These are phyloP conservation scores for Aspergillus texensis DNA, from an alignment of 2,329 filamentous ascomycete species.

Conservation along the genomic window DNA sequence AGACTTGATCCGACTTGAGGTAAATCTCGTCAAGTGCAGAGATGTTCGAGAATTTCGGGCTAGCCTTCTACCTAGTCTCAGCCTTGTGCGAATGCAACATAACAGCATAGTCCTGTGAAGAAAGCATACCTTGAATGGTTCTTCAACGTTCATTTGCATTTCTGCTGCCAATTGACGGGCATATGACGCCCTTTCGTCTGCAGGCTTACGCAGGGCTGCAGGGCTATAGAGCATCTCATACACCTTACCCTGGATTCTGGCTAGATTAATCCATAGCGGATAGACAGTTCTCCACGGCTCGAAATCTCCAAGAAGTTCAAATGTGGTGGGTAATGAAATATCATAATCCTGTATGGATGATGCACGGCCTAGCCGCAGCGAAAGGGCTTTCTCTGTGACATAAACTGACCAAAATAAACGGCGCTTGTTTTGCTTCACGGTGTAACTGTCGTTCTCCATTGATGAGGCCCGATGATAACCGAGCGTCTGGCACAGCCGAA, in stretches of 20 bases:
- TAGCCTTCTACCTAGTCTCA: constrained; percentile 14
- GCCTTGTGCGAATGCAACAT: background rate
- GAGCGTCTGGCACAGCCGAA: constrained; percentile 63
- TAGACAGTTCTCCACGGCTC: constrained; percentile 52
- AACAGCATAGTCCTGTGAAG: background rate
- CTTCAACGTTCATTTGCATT: constrained; percentile 31
- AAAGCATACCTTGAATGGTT: constrained; percentile 32
- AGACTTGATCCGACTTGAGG: constrained; percentile 38
- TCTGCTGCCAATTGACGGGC: constrained; percentile 32
- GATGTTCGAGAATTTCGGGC: constrained; percentile 16
- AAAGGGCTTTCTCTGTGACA: constrained; percentile 60
- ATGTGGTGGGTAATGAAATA: constrained; percentile 51
- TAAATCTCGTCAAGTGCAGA: constrained; percentile 32
- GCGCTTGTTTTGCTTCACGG: constrained; percentile 34
- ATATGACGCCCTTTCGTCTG: constrained; percentile 29
- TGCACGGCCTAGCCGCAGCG: constrained; percentile 61
- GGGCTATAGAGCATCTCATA: constrained; percentile 60
- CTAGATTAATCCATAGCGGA: constrained; percentile 58
- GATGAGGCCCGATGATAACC: constrained; percentile 56
- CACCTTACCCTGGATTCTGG: constrained; percentile 60
- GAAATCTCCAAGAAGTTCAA: constrained; percentile 14
- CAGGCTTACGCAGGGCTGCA: constrained; percentile 30
- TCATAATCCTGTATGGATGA: constrained; percentile 63
- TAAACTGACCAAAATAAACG: constrained; percentile 63
- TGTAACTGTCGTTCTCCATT: constrained; percentile 27